Base-by-base conservation (phyloP, 2,329 filamentous ascomycete species). In the Graphilbum ipis-grandicollis region DNA sequence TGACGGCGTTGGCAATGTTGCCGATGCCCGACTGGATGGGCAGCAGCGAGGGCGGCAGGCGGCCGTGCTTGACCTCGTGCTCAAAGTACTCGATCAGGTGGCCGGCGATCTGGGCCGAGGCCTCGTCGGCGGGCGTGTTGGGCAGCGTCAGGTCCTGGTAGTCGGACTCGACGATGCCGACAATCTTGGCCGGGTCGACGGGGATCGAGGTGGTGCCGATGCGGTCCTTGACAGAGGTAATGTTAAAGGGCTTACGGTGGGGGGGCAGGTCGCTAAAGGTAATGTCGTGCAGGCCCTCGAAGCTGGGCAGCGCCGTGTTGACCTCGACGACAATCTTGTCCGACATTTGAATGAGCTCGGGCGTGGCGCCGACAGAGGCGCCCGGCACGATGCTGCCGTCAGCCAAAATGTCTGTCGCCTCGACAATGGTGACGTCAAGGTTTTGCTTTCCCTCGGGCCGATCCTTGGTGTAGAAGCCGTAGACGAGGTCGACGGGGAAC, bases 281-380 rank as follows among this genome's bases (percentile, higher is more conserved):
- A 53, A 93, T 92, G 50, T 93, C 85, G 64, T 93, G 84, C 15
- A 93, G 69, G 36, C 83, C 85, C 55, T 90, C 79, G 50, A 93
- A 86, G 31, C 74, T 83, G 5, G 84, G 84, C 35, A 81, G 71
- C 1, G 83, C 65, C 1, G 85, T 93, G 64, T 93, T 93, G 58
- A 93, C 79, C 61, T 93, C 84, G 51, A 93, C 82, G 51, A 93
- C 84, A 58, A 93, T 73, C 69, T 93, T 93, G 54, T 93, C 82
- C 36, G 84, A 82, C 72, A 92, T 83, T 58, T 93, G 83, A 34
- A 93, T 68, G 37, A 93, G 66, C 56, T 93, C 84, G 5, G 84
- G 84, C 3, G 77, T 80, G 12, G 84, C 84, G 38, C 84, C 84
- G 19, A 93, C 82, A 9, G 77, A 84, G 25, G 84, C 83, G 46